phyloP scores from a whole-genome alignment of 352 stramenopile genomes.

The Chrysophaeum taylorii region DNA sequence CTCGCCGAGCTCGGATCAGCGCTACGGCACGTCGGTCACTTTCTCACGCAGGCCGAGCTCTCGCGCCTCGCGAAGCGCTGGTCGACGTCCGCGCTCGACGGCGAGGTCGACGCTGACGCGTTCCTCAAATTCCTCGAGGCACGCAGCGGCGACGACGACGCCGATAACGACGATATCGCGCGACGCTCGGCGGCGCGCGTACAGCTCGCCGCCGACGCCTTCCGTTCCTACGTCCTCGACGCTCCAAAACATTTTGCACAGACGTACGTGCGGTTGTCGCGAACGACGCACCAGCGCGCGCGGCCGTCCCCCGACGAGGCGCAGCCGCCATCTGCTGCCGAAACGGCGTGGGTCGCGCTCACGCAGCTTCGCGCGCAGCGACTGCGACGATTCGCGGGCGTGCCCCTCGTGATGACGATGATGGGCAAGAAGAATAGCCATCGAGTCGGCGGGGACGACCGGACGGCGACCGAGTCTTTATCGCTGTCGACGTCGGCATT shows the following conservation, averaged over 20 bases:
- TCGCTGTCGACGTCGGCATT: too few species aligned
- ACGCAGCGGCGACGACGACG: too few species aligned
- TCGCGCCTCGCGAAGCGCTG: not conserved
- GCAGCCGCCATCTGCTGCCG: not conserved
- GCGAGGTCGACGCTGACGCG: not conserved
- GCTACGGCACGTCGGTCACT: not conserved
- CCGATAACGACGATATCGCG: not conserved
- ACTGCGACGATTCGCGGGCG: not conserved
- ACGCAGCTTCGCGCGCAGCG: not conserved
- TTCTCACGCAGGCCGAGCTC: not conserved
- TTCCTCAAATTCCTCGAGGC: not conserved
- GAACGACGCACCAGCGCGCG: not conserved
- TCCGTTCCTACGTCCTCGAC: not conserved
- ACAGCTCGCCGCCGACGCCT: not conserved
- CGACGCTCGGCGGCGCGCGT: not conserved
- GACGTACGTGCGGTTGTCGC: not conserved
- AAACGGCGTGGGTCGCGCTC: not conserved
- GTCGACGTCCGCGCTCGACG: not conserved
- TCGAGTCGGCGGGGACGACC: too few species aligned
- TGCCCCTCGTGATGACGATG: not conserved
- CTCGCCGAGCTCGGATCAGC: not conserved
- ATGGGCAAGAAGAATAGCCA: not conserved
- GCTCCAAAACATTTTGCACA: not conserved
- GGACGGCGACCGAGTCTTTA: too few species aligned
- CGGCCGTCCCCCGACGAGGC: not conserved